A percentile compares a stretch with the other conserved stretches of the same genome.
Conservation (phyloP, 345 rosid species). For the Viola odorata region DNA sequence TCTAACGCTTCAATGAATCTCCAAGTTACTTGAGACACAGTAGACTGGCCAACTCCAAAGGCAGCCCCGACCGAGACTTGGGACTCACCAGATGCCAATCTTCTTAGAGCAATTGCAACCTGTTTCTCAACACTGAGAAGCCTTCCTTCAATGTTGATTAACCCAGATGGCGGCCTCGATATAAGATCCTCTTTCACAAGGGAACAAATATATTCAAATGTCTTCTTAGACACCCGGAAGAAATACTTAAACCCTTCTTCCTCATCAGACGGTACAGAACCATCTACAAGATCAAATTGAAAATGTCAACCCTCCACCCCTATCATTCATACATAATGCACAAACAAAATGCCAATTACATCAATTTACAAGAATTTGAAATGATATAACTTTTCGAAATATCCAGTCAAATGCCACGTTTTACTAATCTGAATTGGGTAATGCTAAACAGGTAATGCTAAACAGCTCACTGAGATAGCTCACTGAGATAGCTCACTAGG, state of each 20-base stretch:
- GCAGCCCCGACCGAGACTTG: constrained; percentile 92
- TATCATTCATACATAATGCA: neutral
- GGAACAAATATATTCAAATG: constrained; percentile 79
- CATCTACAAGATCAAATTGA: constrained; percentile 25
- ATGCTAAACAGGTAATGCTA: too few relatives aligned
- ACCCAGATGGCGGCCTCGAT: constrained; percentile 91
- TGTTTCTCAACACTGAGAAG: constrained; percentile 95
- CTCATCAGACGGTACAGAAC: constrained; percentile 46
- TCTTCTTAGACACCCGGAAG: constrained; percentile 78
- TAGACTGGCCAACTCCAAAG: constrained; percentile 92
- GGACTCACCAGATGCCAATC: constrained; percentile 92
- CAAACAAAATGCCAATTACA: neutral
- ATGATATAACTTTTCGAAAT: neutral
- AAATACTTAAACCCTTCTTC: constrained; percentile 85
- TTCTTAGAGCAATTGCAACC: constrained; percentile 83
- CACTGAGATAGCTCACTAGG: too few relatives aligned
- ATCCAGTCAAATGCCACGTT: neutral
- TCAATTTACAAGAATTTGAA: neutral
- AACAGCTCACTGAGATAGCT: too few relatives aligned
- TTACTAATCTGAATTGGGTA: too few relatives aligned
- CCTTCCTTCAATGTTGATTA: constrained; percentile 95
- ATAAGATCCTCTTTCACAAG: constrained; percentile 84
- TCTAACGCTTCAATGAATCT: constrained; percentile 94
- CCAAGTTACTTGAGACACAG: constrained; percentile 98
- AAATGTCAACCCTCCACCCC: neutral